Evolutionary conservation across 805 yeast species (phyloP).

Genomic region (Isabelozyma heimii): DNA sequence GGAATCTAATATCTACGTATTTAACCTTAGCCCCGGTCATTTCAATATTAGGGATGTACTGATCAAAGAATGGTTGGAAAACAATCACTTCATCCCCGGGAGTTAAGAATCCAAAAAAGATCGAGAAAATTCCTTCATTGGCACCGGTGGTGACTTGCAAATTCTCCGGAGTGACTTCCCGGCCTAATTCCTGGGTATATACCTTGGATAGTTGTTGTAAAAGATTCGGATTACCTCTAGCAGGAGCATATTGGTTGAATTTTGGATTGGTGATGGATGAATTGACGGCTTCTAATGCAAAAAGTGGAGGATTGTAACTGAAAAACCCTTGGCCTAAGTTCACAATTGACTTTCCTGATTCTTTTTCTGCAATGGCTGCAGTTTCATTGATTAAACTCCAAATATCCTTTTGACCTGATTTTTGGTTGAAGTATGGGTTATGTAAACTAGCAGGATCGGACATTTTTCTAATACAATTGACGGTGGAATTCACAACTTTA

Average conservation of each 20-base stretch:
- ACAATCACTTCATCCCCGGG: conserved; percentile 95
- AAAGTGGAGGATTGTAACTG: conserved; percentile 93
- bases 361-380: conserved; percentile 76
- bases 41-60: conserved; percentile 90
- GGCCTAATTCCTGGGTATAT: conserved; percentile 66
- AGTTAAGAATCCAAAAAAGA: conserved; percentile 78
- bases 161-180: conserved; percentile 55
- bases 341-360: conserved; percentile 71
- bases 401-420: conserved; percentile 77
- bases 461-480: background rate
- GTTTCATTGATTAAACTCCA: conserved; percentile 96
- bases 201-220: conserved; percentile 66
- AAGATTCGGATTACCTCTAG: conserved; percentile 80
- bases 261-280: conserved; percentile 69
- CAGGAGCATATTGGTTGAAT: conserved; percentile 89
- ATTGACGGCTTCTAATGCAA: conserved; percentile 80
- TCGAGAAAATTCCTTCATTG: conserved; percentile 88
- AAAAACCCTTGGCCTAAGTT: conserved; percentile 97
- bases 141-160: conserved; percentile 93
- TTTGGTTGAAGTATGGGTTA: conserved; percentile 60
- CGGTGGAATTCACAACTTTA: background rate
- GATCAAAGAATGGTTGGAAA: conserved; percentile 96
- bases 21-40: conserved; percentile 90
- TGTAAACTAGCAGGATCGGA: conserved; percentile 27
- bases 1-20: conserved; percentile 84